A percentile compares a stretch with the other conserved stretches of the same genome.
These are phyloP conservation scores for Zizania palustris DNA, from an alignment of 202 grass and related monocot species.

Conservation along the genomic window DNA sequence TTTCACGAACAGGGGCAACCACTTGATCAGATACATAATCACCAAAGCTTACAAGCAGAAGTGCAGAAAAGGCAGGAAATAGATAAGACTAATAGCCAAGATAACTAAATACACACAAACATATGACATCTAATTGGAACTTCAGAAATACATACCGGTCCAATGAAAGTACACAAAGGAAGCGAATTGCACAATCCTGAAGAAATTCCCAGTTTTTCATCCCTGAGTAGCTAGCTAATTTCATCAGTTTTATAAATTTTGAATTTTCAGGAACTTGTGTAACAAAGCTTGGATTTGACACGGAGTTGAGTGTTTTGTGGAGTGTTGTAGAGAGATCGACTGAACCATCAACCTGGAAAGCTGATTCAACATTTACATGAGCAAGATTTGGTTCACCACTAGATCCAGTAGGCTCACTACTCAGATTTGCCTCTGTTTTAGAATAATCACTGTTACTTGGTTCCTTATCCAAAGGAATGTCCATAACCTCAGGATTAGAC, in stretches of 20 bases:
- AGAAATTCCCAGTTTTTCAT: constrained; percentile 95
- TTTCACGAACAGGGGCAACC: constrained; percentile 97
- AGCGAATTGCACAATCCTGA: constrained; percentile 98
- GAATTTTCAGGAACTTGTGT: constrained; percentile 59
- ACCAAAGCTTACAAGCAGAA: constrained; percentile 77
- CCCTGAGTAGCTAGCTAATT: constrained; percentile 70
- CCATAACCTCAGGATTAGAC: constrained; percentile 27
- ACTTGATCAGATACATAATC: constrained; percentile 99
- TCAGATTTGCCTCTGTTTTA: constrained; percentile 51
- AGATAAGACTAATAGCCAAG: constrained; percentile 29
- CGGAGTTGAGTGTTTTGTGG: constrained; percentile 36
- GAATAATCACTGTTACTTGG: constrained; percentile 40
- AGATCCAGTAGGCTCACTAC: constrained; percentile 31
- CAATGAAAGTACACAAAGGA: constrained; percentile 94
- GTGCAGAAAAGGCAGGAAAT: not conserved
- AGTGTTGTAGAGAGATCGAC: constrained; percentile 31
- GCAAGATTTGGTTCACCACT: constrained; percentile 47
- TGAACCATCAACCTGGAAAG: constrained; percentile 49
- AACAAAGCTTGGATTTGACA: constrained; percentile 42
- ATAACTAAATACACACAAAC: not conserved
- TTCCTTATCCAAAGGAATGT: constrained; percentile 47
- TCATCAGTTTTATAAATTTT: constrained; percentile 74
- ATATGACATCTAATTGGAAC: constrained; percentile 6
- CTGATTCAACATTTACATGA: constrained; percentile 61
- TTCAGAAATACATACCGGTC: constrained; percentile 75